These are phyloP conservation scores for Clitocybe nebularis DNA, from an alignment of 1,284 basidiomycete genomes.

Conservation along the genomic window DNA sequence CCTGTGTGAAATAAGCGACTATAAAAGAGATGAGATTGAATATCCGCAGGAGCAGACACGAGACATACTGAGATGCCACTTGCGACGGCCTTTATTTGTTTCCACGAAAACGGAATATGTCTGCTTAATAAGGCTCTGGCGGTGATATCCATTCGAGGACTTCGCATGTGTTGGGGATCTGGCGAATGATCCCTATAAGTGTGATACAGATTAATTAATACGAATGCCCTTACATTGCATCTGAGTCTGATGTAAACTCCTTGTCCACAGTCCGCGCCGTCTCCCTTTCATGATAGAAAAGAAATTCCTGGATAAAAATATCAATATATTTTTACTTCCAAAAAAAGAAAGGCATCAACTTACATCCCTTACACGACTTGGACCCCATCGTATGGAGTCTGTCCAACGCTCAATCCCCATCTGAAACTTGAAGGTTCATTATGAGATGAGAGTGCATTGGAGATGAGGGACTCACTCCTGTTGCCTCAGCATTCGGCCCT, in stretches of 20 bases:
- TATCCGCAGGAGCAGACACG: background rate
- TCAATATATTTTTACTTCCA: conserved; percentile 7
- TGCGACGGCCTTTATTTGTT: conserved; percentile 55
- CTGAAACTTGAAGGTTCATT: conserved; percentile 28
- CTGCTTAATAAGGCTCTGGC: conserved; percentile 66
- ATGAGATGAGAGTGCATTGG: background rate
- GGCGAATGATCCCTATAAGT: too few species aligned
- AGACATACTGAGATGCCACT: conserved; percentile 74
- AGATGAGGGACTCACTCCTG: conserved; percentile 47
- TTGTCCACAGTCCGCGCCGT: conserved; percentile 38
- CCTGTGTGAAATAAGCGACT: conserved; percentile 73
- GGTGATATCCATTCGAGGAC: conserved; percentile 29
- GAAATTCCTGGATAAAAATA: conserved; percentile 55
- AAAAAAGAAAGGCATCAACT: conserved; percentile 19
- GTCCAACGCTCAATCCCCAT: conserved; percentile 79
- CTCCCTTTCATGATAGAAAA: conserved; percentile 70
- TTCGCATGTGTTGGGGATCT: conserved; percentile 26
- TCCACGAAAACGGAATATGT: conserved; percentile 76
- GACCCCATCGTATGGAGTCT: conserved; percentile 77
- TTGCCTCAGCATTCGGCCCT: conserved; percentile 62
- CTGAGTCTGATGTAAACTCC: conserved; percentile 45
- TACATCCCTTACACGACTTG: conserved; percentile 72
- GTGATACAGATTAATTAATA: too few species aligned
- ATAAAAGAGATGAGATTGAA: background rate
- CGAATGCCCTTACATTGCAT: conserved; percentile 20